Conservation (phyloP, 805 yeast genomes). For the Kockiozyma suomiensis region DNA sequence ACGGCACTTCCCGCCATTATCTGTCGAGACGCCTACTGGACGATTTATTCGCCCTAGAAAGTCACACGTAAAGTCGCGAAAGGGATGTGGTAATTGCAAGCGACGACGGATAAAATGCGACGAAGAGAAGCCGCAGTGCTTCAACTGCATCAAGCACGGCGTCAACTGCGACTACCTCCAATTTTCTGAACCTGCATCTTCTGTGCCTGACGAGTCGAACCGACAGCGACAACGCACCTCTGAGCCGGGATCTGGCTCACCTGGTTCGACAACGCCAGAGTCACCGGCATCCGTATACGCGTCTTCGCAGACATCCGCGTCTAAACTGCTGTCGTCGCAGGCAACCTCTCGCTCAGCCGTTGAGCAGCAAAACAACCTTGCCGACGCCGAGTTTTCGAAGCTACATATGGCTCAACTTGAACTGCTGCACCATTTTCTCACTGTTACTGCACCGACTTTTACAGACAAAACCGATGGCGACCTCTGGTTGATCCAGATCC, state of each 20-base stretch:
- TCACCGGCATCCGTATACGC: background rate
- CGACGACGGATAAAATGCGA: slow-evolving; percentile 66
- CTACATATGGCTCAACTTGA: slow-evolving; percentile 32
- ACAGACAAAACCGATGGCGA: slow-evolving; percentile 32
- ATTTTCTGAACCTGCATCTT: background rate
- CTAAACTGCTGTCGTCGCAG: background rate
- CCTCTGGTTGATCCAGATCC: slow-evolving; percentile 32
- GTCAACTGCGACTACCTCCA: slow-evolving; percentile 20
- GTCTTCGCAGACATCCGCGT: background rate
- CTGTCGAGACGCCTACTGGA: background rate
- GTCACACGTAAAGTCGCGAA: slow-evolving; percentile 64
- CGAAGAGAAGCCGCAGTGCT: slow-evolving; percentile 61
- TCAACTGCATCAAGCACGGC: slow-evolving; percentile 52
- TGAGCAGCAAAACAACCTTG: slow-evolving; percentile 3
- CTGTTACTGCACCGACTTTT: slow-evolving; percentile 32
- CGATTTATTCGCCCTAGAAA: slow-evolving; percentile 30
- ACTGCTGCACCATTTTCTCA: slow-evolving; percentile 30
- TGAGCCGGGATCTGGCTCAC: slow-evolving; percentile 3
- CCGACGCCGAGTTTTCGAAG: slow-evolving; percentile 23
- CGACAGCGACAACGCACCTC: background rate
- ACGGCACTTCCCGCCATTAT: background rate
- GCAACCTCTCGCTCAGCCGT: slow-evolving; percentile 2
- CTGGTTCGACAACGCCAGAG: background rate
- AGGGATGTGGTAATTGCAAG: slow-evolving; percentile 75
- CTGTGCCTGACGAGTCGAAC: background rate